A percentile compares a stretch with the other conserved stretches of the same genome.
Conservation (phyloP, 352 stramenopile genomes). For the Phytophthora europaea region DNA sequence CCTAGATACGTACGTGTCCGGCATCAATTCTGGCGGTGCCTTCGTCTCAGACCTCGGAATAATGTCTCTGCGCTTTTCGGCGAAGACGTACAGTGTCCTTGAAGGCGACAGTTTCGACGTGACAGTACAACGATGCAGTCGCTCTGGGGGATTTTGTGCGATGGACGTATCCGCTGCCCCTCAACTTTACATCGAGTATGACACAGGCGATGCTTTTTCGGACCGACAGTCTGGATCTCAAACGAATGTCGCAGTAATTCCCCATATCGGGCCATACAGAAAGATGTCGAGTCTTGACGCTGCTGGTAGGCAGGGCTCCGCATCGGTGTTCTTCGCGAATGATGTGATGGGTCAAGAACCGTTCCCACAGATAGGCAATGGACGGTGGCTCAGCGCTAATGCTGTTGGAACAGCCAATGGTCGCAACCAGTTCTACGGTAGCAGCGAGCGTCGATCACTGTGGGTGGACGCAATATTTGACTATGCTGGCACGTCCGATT, state of each 20-base stretch:
- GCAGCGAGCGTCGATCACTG: slow-evolving; percentile 74
- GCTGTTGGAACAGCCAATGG: slow-evolving; percentile 89
- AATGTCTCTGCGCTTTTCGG: slow-evolving; percentile 83
- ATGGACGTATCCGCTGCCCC: slow-evolving; percentile 62
- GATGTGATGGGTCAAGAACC: slow-evolving; percentile 75
- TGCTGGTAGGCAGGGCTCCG: slow-evolving; percentile 41
- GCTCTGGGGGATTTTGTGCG: slow-evolving; percentile 61
- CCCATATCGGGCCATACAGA: slow-evolving; percentile 64
- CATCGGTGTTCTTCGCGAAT: slow-evolving; percentile 63
- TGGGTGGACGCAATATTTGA: slow-evolving; percentile 90
- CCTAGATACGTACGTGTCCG: slow-evolving; percentile 90
- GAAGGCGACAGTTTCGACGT: slow-evolving; percentile 91
- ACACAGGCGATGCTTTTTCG: slow-evolving; percentile 81
- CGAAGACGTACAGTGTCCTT: slow-evolving; percentile 79
- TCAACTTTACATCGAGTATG: slow-evolving; percentile 73
- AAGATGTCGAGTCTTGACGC: slow-evolving; percentile 74
- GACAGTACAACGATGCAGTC: slow-evolving; percentile 72
- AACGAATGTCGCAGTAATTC: slow-evolving; percentile 60
- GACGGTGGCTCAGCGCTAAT: slow-evolving; percentile 65
- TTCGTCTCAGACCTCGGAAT: slow-evolving; percentile 94
- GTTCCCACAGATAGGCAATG: slow-evolving; percentile 73
- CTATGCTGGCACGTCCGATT: slow-evolving; percentile 92
- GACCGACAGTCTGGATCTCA: slow-evolving; percentile 43
- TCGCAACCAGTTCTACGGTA: slow-evolving; percentile 93
- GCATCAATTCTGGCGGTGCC: slow-evolving; percentile 93